phyloP scores from a whole-genome alignment of 495 filamentous ascomycete genomes.

The Jackrogersella minutella region DNA sequence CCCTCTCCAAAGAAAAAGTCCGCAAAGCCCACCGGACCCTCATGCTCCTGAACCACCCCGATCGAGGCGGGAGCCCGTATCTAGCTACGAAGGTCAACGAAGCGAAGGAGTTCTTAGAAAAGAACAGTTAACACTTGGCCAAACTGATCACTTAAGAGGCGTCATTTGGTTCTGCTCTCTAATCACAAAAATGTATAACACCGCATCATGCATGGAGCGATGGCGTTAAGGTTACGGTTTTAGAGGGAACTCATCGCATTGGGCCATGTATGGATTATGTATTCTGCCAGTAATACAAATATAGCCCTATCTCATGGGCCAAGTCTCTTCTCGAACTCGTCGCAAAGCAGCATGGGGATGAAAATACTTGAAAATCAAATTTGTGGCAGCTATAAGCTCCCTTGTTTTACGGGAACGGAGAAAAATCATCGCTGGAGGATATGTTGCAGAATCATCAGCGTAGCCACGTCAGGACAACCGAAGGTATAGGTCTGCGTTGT shows the following conservation, averaged over 20 bases:
- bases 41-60: conserved; percentile 98
- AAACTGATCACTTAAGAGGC: neutral
- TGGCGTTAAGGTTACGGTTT: conserved; percentile 40
- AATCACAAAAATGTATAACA: conserved; percentile 40
- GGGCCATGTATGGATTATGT: conserved; percentile 10
- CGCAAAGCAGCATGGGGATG: neutral
- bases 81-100: conserved; percentile 97
- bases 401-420: neutral
- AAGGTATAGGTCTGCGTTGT: too few relatives aligned
- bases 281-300: conserved; percentile 18
- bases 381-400: neutral
- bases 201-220: conserved; percentile 44
- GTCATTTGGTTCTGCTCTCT: too few relatives aligned
- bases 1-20: conserved; percentile 86
- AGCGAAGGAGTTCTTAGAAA: conserved; percentile 95
- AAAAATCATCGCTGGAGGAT: neutral
- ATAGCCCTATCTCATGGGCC: conserved; percentile 10
- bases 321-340: conserved; percentile 39
- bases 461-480: neutral
- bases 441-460: neutral
- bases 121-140: conserved; percentile 51
- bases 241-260: conserved; percentile 16
- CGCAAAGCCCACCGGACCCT: conserved; percentile 95
- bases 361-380: neutral
- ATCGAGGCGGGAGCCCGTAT: conserved; percentile 96